Evolutionary conservation across 202 grass and related monocot genomes (phyloP), one percentile per base, ranked within the genome.

Genomic region (Panicum hallii): DNA sequence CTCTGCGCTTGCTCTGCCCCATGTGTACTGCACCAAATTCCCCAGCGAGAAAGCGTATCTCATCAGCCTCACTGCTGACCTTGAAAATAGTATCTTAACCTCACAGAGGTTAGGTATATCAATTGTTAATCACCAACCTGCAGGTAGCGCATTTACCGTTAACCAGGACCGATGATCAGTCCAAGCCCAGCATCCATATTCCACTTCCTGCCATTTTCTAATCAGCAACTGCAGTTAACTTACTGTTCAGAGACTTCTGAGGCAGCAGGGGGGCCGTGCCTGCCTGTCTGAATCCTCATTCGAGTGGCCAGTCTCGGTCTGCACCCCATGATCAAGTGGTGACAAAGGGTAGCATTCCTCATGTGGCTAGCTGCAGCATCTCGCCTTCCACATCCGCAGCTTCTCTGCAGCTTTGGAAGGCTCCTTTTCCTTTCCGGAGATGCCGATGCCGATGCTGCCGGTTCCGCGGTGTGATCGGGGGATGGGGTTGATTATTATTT

Each of bases 281-380:
- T 32, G 32, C 32, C 32, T 32, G 46, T 77, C 38, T 34, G 11
- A 5, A 9, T 1, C 34, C 10, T 49, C 45, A 52, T 55, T 75
- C 12, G 60, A 20, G 41, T 30, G 74, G 67, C 67, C 81, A 41
- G 88, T 20, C 73, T 28, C 54, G 57, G 48, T 61, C 67, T 84
- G 43, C 20, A 42, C 7, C 42, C 54, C 40, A 84, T 57, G 85
- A 84, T 87, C 80, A 65, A 86, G 75, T 81, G 89, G 76, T 83
- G 80, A 87, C 89, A 84, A 90, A 90, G 87, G 71, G 77, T 13
- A 58, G 46, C 69, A 81, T 62, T 80, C 77, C 84, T 80, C 85
- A 70, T 75, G 89, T 90, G 75, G 81, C 76, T 66, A 22, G 69
- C 83, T 68, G 54, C 74, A 26, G 77, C 87, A 81, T 76, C 87